Base-by-base conservation (phyloP, 108 stramenopile species). In the Cyclotella distinguenda region DNA sequence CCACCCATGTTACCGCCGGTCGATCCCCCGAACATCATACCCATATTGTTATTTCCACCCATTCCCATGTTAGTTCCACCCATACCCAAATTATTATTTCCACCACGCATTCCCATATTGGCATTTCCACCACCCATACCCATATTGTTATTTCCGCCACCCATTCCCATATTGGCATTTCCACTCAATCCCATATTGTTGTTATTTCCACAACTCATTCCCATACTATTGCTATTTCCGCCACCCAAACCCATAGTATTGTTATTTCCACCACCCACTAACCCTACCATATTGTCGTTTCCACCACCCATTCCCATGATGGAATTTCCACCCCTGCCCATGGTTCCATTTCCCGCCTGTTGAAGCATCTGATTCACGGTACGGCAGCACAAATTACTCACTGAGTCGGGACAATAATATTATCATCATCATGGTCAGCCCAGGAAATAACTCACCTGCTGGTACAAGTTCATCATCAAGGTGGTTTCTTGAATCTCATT, bases 401-500 rank as follows among this genome's bases (percentile, higher is more conserved):
- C n/a, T n/a, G n/a, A n/a, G 38, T 38, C 12, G 38, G 38, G 12
- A 38, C 38, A 38, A 12, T 10, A 38, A 38, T 8, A 38, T 38
- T 10, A 10, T 38, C 10, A 10, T 8, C 38, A 12, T 38, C 12
- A 38, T 10, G 38, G 38, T 10, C 8, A 38, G 12, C 38, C 38
- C 38, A 8, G 8, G 38, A 10, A 18, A 48, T 12, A 30, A 28
- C 51, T 15, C 21, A 59, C 58, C 68, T 80, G 79, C 33, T 80
- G 79, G 33, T 80, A 80, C 28, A 94, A 64, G 45, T 94, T 94
- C 93, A 94, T 94, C 93, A 94, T 94, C 21, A 94, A 62, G 3
- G 93, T 94, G 2, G 93, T 94, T 59, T 94, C 93, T 66, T 94
- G 93, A 54, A 94, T 94, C 54, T 94, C 93, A 64, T 94, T 94